Evolutionary conservation across 148 eudicot species (phyloP), one percentile per base, ranked within the genome.

Genomic region (Euryodendron excelsum): DNA sequence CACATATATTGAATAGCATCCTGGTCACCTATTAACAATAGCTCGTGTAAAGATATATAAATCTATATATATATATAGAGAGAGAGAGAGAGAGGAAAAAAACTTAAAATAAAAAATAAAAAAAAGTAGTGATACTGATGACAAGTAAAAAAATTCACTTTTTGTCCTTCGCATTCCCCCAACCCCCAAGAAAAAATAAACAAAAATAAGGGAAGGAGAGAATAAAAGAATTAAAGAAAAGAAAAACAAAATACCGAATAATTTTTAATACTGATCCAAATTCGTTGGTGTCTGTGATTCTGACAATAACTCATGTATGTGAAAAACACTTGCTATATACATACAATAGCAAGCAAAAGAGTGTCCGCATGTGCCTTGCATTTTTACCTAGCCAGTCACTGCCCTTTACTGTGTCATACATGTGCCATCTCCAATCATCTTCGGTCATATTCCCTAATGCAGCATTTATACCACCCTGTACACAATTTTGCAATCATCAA

Each of bases 401-500:
- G 85, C 99, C 99, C 78, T 96, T 96, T 41, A 96, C 99, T 1
- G 99, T 96, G 85, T 96, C 99, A 84, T 93, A 96, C 99, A 96
- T 96, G 83, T 96, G 99, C 99, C 99, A 96, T 82, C 99, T 89
- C 99, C 98, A 96, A 81, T 93, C 99, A 89, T 96, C 98, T 82
- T 96, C 99, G 4, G 82, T 76, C 99, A 96, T 96, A 82, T 96
- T 96, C 80, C 98, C 99, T 85, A 96, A 85, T 76, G 99, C 99
- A 80, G 99, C 99, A 88, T 96, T 96, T 65, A 96, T 96, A 50
- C 99, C 99, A 82, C 99, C 99, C 99, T 96, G 89, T 84, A 85
- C 17, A 55, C 20, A 80, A 21, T 31, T 48, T 72, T 31, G 60
- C 31, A 28, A 52, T 28, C 41, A 72, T 20, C 2, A 50, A 79